Evolutionary conservation across 768 basidiomycete genomes (phyloP).

Genomic region (Galerina marginata): DNA sequence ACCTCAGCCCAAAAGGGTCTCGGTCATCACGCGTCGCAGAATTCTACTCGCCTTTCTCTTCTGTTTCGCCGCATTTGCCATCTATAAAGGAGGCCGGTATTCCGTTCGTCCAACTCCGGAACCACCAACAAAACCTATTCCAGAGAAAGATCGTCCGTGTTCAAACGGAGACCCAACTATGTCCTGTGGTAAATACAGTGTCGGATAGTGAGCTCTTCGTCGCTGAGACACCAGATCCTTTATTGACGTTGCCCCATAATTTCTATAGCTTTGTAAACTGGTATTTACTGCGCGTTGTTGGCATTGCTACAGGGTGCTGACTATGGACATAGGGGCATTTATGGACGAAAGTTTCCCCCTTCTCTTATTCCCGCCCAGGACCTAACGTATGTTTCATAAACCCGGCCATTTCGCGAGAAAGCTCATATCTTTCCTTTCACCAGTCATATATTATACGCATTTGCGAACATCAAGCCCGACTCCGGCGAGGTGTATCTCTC

Average conservation of each 20-base stretch:
- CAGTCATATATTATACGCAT: conserved; percentile 91
- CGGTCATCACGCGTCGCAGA: conserved; percentile 33
- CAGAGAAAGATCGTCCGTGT: conserved; percentile 19
- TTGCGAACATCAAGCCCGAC: conserved; percentile 85
- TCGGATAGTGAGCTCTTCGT: conserved; percentile 72
- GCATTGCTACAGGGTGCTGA: background rate
- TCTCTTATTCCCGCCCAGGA: conserved; percentile 81
- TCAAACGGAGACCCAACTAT: conserved; percentile 28
- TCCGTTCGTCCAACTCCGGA: conserved; percentile 24
- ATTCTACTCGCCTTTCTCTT: conserved; percentile 42
- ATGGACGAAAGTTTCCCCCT: conserved; percentile 91
- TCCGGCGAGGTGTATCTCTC: conserved; percentile 88
- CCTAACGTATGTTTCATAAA: conserved; percentile 69
- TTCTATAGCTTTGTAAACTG: conserved; percentile 75
- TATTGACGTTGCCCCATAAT: conserved; percentile 10
- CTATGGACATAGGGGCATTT: conserved; percentile 76
- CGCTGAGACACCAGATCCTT: background rate
- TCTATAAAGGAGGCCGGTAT: conserved; percentile 52
- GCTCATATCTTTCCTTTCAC: background rate
- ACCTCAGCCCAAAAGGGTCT: conserved; percentile 13
- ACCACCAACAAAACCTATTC: conserved; percentile 7
- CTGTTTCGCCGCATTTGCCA: conserved; percentile 41
- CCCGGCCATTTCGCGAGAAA: conserved; percentile 9
- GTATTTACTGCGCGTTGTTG: conserved; percentile 36
- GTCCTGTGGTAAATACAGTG: conserved; percentile 66